Evolutionary conservation across 371 early-diverging fungal genomes (phyloP).

Genomic region (Actinomucor elegans): DNA sequence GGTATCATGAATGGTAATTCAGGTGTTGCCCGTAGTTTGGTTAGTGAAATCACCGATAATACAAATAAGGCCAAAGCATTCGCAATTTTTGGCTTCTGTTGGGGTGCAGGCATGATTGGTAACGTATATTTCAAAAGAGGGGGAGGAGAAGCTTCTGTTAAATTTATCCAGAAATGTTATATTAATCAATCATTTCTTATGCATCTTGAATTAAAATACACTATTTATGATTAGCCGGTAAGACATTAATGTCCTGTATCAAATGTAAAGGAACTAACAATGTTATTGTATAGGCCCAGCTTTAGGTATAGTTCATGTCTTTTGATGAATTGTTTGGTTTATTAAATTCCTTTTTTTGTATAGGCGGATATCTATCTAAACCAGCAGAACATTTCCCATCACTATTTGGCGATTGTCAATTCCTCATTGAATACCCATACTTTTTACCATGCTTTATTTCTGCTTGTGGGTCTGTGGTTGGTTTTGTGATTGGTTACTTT

Average conservation of each 20-base stretch:
- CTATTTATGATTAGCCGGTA: conserved; percentile 20
- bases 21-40: conserved; percentile 80
- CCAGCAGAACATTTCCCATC: conserved; percentile 73
- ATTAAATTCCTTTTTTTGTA: background rate
- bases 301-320: background rate
- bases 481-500: conserved; percentile 66
- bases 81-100: conserved; percentile 67
- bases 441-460: conserved; percentile 85
- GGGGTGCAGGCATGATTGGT: conserved; percentile 68
- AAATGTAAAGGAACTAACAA: no score
- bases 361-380: conserved; percentile 73
- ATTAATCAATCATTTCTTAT: background rate
- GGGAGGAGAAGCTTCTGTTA: background rate
- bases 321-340: background rate
- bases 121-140: no score
- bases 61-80: conserved; percentile 75
- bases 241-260: background rate
- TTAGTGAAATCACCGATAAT: conserved; percentile 85
- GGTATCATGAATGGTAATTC: conserved; percentile 86
- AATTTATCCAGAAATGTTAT: background rate
- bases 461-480: conserved; percentile 61
- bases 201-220: background rate
- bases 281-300: no score
- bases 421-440: conserved; percentile 79
- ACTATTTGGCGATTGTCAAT: conserved; percentile 62